These are phyloP conservation scores for Aphanocladium album DNA, from an alignment of 2,329 filamentous ascomycete species.

Conservation along the genomic window DNA sequence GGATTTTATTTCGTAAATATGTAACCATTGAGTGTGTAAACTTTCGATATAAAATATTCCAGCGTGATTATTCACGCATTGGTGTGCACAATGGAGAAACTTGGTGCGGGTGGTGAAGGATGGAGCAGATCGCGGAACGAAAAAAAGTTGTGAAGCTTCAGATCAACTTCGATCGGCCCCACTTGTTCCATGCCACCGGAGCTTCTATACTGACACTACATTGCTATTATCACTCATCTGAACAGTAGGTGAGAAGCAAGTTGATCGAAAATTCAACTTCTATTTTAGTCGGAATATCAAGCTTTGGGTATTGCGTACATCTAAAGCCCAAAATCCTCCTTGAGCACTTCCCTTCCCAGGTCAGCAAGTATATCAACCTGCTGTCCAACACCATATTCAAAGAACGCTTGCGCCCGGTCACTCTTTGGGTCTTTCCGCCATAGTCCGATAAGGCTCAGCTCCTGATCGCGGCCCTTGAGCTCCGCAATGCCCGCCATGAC, in stretches of 20 bases:
- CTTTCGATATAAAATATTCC: too few species aligned
- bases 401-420: slow-evolving; percentile 40
- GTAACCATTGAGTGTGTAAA: slow-evolving; percentile 13
- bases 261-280: too few species aligned
- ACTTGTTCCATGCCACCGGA: too few species aligned
- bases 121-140: background rate
- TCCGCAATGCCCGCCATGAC: slow-evolving; percentile 46
- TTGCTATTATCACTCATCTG: too few species aligned
- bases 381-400: slow-evolving; percentile 43
- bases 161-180: slow-evolving; percentile 1
- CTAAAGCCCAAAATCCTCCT: slow-evolving; percentile 4
- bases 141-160: background rate
- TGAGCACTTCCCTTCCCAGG: slow-evolving; percentile 32
- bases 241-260: too few species aligned
- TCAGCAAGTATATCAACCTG: slow-evolving; percentile 43
- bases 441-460: slow-evolving; percentile 37
- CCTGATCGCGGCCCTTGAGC: slow-evolving; percentile 40
- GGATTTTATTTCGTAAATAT: slow-evolving; percentile 15
- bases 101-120: background rate
- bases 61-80: too few species aligned
- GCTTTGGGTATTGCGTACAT: too few species aligned
- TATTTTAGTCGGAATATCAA: too few species aligned
- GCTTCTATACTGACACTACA: too few species aligned
- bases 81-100: background rate
- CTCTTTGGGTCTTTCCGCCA: slow-evolving; percentile 39